These are phyloP conservation scores for Orbilia oligospora DNA, from an alignment of 2,329 filamentous ascomycete genomes.

Conservation along the genomic window DNA sequence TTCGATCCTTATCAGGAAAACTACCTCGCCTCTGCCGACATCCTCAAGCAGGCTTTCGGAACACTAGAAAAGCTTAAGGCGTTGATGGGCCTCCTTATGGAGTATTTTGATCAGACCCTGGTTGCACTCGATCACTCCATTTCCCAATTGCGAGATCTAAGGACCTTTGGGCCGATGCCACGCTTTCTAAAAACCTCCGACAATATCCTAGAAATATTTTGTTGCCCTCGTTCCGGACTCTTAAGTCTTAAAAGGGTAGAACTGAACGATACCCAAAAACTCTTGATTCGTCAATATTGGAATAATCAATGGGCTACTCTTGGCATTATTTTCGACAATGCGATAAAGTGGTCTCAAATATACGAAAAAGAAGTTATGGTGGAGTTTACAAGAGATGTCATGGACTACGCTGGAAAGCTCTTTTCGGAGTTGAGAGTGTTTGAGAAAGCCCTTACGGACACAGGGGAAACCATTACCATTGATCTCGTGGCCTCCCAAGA, in stretches of 20 bases:
- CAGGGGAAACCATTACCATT: constrained; percentile 65
- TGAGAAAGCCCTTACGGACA: constrained; percentile 74
- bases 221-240: constrained; percentile 75
- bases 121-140: constrained; percentile 73
- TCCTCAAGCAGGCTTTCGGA: constrained; percentile 80
- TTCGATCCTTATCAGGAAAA: constrained; percentile 85
- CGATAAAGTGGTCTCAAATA: constrained; percentile 84
- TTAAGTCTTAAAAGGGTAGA: constrained; percentile 71
- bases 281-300: constrained; percentile 84
- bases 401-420: constrained; percentile 89
- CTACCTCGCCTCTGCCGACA: constrained; percentile 82
- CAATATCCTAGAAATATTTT: constrained; percentile 76
- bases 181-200: constrained; percentile 75
- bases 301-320: constrained; percentile 84
- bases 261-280: constrained; percentile 75
- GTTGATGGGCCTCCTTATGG: constrained; percentile 74
- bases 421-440: constrained; percentile 89
- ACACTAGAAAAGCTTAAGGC: constrained; percentile 75
- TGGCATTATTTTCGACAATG: constrained; percentile 83
- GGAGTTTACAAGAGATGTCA: constrained; percentile 92
- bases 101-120: constrained; percentile 73
- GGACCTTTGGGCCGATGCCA: constrained; percentile 74
- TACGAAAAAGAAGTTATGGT: constrained; percentile 85
- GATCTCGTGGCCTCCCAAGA: constrained; percentile 63
- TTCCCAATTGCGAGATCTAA: constrained; percentile 72